Conservation (phyloP, 345 rosid species). For the Aethionema arabicum region DNA sequence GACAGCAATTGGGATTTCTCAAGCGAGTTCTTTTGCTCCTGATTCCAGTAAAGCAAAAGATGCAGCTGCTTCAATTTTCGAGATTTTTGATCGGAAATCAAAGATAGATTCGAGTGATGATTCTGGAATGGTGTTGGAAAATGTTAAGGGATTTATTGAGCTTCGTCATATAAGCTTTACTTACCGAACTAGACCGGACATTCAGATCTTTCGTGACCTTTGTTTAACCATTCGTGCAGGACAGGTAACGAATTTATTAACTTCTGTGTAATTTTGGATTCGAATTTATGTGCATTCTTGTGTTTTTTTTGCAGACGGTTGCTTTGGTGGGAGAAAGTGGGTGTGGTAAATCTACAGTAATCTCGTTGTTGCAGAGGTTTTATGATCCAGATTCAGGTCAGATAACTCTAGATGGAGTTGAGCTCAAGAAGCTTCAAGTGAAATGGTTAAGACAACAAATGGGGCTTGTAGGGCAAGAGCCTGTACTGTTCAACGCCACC, state of each 20-base stretch:
- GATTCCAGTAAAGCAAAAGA: slow-evolving; percentile 49
- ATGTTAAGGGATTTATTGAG: slow-evolving; percentile 54
- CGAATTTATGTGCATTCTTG: not conserved
- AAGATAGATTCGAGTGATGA: slow-evolving; percentile 53
- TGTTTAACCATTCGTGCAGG: slow-evolving; percentile 51
- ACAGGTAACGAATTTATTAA: slow-evolving; percentile 41
- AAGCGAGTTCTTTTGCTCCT: slow-evolving; percentile 49
- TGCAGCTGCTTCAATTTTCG: slow-evolving; percentile 58
- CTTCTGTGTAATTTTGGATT: not conserved
- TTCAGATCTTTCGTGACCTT: slow-evolving; percentile 55
- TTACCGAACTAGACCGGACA: slow-evolving; percentile 60
- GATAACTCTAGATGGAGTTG: slow-evolving; percentile 56
- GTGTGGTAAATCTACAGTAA: slow-evolving; percentile 63
- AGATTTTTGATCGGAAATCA: slow-evolving; percentile 53
- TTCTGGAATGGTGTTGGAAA: slow-evolving; percentile 44
- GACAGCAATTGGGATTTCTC: slow-evolving; percentile 52
- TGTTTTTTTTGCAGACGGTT: slow-evolving; percentile 44
- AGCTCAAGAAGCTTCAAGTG: slow-evolving; percentile 46
- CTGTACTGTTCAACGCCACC: slow-evolving; percentile 52
- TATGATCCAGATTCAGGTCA: slow-evolving; percentile 57
- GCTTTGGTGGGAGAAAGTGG: slow-evolving; percentile 81
- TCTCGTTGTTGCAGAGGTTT: slow-evolving; percentile 57
- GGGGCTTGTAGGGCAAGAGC: slow-evolving; percentile 72
- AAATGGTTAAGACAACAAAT: slow-evolving; percentile 69
- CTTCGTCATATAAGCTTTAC: slow-evolving; percentile 48